Evolutionary conservation across 768 basidiomycete species (phyloP).

Genomic region (Naganishia onofrii): DNA sequence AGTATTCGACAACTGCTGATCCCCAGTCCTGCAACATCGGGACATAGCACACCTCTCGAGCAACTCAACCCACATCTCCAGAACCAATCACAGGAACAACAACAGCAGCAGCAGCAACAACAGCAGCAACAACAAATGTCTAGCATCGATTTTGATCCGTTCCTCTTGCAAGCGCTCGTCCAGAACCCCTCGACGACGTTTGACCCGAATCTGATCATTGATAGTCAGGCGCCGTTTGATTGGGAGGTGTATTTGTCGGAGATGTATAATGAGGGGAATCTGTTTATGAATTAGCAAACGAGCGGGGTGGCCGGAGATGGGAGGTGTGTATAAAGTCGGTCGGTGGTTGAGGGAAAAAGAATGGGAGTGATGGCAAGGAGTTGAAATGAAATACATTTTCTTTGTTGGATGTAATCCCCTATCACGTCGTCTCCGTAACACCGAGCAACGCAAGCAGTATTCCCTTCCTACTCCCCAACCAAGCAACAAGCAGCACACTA

Average conservation of each 20-base stretch:
- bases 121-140: constrained; percentile 14
- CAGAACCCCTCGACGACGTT: constrained; percentile 25
- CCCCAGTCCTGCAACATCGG: constrained; percentile 16
- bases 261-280: constrained; percentile 29
- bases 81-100: too few species aligned
- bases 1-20: neutral
- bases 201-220: constrained; percentile 9
- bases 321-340: neutral
- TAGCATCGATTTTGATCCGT: constrained; percentile 29
- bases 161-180: constrained; percentile 26
- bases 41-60: constrained; percentile 3
- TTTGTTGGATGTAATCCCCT: too few species aligned
- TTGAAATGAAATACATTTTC: too few species aligned
- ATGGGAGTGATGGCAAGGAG: too few species aligned
- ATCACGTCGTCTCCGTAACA: constrained; percentile 9
- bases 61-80: neutral
- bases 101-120: constrained; percentile 1
- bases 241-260: constrained; percentile 27
- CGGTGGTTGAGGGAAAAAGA: too few species aligned
- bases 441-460: neutral
- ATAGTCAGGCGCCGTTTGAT: constrained; percentile 25
- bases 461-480: constrained; percentile 2
- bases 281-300: constrained; percentile 19
- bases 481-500: constrained; percentile 14
- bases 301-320: too few species aligned